Evolutionary conservation across 1,284 basidiomycete genomes (phyloP).

Genomic region (Microbotryum saponariae): DNA sequence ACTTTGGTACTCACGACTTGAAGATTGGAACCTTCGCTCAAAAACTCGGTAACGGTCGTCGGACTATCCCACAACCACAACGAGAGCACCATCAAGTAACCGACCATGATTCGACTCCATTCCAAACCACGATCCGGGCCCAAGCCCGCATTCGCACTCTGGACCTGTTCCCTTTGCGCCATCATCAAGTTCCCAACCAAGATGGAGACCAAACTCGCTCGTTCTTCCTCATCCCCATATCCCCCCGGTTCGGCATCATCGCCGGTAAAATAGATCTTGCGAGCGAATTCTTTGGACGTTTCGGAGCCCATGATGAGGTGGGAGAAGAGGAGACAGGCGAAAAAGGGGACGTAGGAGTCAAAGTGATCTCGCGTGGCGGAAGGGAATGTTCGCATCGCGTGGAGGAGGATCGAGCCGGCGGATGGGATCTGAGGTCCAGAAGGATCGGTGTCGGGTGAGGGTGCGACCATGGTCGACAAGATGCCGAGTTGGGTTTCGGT

Average conservation of each 20-base stretch:
- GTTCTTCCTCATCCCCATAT: slow-evolving; percentile 48
- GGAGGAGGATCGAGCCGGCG: slow-evolving; percentile 48
- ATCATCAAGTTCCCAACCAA: slow-evolving; percentile 56
- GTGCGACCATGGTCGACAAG: slow-evolving; percentile 48
- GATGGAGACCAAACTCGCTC: slow-evolving; percentile 47
- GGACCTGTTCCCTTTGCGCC: slow-evolving; percentile 50
- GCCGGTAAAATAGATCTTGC: slow-evolving; percentile 42
- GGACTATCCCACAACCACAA: slow-evolving; percentile 98
- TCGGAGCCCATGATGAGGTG: slow-evolving; percentile 51
- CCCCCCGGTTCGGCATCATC: slow-evolving; percentile 38
- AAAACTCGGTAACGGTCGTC: slow-evolving; percentile 74
- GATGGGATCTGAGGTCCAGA: slow-evolving; percentile 26
- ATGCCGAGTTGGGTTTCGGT: slow-evolving; percentile 44
- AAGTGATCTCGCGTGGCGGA: slow-evolving; percentile 40
- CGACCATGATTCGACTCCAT: slow-evolving; percentile 83
- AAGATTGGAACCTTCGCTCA: slow-evolving; percentile 77
- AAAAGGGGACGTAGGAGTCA: slow-evolving; percentile 49
- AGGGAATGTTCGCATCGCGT: slow-evolving; percentile 46
- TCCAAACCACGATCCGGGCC: slow-evolving; percentile 54
- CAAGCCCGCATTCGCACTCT: slow-evolving; percentile 43
- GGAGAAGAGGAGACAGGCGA: slow-evolving; percentile 48
- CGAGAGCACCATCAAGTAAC: slow-evolving; percentile 71
- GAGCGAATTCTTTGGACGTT: slow-evolving; percentile 49
- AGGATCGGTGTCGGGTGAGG: slow-evolving; percentile 20
- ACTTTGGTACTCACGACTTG: slow-evolving; percentile 60